These are phyloP conservation scores for Stephanodiscus triporus DNA, from an alignment of 108 stramenopile genomes.

Conservation along the genomic window DNA sequence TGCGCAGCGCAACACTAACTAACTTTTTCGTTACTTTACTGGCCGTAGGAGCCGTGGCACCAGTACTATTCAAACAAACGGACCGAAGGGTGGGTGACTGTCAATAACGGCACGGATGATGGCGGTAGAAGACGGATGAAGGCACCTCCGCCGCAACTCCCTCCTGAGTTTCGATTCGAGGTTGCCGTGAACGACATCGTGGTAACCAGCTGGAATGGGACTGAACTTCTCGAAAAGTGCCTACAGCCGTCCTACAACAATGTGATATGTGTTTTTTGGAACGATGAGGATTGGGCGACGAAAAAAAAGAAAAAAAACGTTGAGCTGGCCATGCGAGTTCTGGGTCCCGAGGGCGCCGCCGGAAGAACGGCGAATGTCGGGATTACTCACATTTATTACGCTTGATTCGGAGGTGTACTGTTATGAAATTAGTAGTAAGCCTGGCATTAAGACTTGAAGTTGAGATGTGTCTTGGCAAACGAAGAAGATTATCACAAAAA, in stretches of 20 bases:
- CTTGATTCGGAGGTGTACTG: constrained; percentile 13
- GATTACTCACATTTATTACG: constrained; percentile 55
- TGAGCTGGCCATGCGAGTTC: constrained; percentile 49
- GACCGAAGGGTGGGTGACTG: constrained; percentile 41
- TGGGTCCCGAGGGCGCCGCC: constrained; percentile 11
- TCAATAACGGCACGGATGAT: constrained; percentile 30
- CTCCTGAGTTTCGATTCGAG: constrained; percentile 34
- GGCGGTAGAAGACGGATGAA: constrained; percentile 23
- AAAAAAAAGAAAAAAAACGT: constrained; percentile 36
- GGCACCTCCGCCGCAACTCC: constrained; percentile 20
- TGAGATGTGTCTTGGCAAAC: too few species aligned
- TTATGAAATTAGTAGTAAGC: neutral
- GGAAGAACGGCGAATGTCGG: constrained; percentile 30
- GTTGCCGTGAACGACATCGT: constrained; percentile 50
- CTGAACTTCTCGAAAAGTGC: constrained; percentile 19
- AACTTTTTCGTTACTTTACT: neutral
- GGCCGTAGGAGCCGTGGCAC: constrained; percentile 10
- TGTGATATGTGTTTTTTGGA: constrained; percentile 23
- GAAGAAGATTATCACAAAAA: too few species aligned
- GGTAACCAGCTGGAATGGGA: constrained; percentile 16
- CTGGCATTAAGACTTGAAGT: too few species aligned
- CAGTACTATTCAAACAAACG: constrained; percentile 17
- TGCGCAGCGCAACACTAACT: neutral
- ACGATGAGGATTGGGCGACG: constrained; percentile 29
- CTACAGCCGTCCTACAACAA: constrained; percentile 27